Evolutionary conservation across 2,329 filamentous ascomycete species (phyloP).

Genomic region (Colletotrichum plurivorum): DNA sequence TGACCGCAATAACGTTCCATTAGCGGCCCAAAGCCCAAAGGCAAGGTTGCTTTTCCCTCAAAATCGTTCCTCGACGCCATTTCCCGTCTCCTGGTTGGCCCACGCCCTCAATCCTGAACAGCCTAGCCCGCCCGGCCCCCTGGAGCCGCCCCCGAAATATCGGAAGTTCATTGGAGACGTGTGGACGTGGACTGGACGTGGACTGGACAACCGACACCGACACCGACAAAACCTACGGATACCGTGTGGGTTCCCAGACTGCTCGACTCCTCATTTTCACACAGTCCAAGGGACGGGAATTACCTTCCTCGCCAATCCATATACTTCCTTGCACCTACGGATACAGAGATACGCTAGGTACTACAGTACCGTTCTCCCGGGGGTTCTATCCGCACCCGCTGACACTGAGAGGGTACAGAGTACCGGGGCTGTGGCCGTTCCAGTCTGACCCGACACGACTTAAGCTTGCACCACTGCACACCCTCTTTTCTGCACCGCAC

Average conservation of each 20-base stretch:
- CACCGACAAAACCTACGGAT: constrained; percentile 22
- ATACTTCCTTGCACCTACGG: no score
- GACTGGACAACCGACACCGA: constrained; percentile 41
- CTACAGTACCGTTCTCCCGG: no score
- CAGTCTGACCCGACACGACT: constrained; percentile 37
- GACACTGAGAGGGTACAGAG: constrained; percentile 3
- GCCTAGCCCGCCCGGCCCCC: constrained; percentile 28
- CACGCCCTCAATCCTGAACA: constrained; percentile 19
- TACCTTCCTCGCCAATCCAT: background rate
- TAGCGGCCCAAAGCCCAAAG: constrained; percentile 11
- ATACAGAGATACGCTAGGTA: no score
- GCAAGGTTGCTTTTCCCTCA: constrained; percentile 11
- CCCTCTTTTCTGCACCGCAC: constrained; percentile 37
- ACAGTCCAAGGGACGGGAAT: background rate
- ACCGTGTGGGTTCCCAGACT: constrained; percentile 9
- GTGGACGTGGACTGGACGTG: constrained; percentile 36
- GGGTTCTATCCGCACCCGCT: no score
- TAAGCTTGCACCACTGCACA: constrained; percentile 38
- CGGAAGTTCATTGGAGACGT: constrained; percentile 38
- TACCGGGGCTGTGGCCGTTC: constrained; percentile 32
- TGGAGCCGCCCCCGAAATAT: constrained; percentile 36
- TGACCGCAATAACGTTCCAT: background rate
- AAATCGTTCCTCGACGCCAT: constrained; percentile 25
- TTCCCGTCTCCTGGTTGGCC: constrained; percentile 32
- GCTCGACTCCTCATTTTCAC: background rate